These are phyloP conservation scores for Yamadazyma atlantica DNA, from an alignment of 1,139 yeast species.

Conservation along the genomic window DNA sequence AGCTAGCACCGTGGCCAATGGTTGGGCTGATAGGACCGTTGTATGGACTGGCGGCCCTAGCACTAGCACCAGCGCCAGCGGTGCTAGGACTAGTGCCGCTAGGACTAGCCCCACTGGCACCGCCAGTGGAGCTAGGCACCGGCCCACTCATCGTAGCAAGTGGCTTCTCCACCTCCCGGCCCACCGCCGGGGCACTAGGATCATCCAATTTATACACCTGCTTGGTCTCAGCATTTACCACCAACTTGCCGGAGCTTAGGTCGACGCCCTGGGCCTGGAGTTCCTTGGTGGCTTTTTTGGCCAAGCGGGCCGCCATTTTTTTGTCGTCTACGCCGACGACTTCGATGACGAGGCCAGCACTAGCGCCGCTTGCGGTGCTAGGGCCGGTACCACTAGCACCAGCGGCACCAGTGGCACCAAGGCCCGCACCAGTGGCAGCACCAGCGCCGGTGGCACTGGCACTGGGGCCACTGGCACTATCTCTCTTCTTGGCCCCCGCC, in stretches of 20 bases:
- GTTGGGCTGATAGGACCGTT: background rate
- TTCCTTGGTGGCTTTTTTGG: conserved; percentile 36
- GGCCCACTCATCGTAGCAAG: too few species aligned
- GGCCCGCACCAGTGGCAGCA: conserved; percentile 6
- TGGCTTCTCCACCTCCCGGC: too few species aligned
- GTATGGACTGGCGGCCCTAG: conserved; percentile 5
- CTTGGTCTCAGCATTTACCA: conserved; percentile 35
- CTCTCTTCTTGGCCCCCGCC: conserved; percentile 4
- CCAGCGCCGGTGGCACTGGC: background rate
- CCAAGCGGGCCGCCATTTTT: conserved; percentile 33
- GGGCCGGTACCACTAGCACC: background rate
- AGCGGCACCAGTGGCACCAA: conserved; percentile 3
- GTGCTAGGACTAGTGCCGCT: background rate
- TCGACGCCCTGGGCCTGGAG: conserved; percentile 36
- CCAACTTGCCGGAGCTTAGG: conserved; percentile 34
- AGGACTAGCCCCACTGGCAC: background rate
- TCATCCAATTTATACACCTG: conserved; percentile 28
- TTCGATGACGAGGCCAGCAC: conserved; percentile 28
- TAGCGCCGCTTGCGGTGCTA: conserved; percentile 5
- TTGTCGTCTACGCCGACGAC: conserved; percentile 39
- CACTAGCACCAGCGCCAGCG: conserved; percentile 5
- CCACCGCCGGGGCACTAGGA: too few species aligned
- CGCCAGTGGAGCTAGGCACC: conserved; percentile 3
- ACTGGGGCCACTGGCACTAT: conserved; percentile 2
- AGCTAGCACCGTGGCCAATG: background rate